Evolutionary conservation across 2,329 filamentous ascomycete genomes (phyloP).

Genomic region (Iodosphaeria phyllophila): DNA sequence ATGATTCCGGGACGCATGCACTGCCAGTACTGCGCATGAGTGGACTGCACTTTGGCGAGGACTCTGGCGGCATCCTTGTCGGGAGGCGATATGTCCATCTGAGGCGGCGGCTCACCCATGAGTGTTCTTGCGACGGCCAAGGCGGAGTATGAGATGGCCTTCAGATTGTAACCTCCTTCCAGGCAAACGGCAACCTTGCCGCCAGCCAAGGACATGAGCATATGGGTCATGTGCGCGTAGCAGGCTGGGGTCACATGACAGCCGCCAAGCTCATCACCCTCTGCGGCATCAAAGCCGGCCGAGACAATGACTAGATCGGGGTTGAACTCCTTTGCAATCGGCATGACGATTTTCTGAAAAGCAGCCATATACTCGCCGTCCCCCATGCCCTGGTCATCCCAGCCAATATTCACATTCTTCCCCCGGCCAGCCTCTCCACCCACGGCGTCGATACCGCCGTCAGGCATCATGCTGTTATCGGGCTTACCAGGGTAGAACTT

Average conservation of each 20-base stretch:
- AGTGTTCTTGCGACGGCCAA: slow-evolving; percentile 79
- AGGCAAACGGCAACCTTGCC: slow-evolving; percentile 86
- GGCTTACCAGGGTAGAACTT: slow-evolving; percentile 65
- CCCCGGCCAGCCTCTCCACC: slow-evolving; percentile 35
- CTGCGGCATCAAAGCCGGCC: slow-evolving; percentile 88
- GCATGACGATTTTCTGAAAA: slow-evolving; percentile 93
- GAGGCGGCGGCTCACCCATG: slow-evolving; percentile 79
- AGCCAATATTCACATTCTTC: slow-evolving; percentile 48
- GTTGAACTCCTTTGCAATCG: slow-evolving; percentile 81
- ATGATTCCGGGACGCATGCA: slow-evolving; percentile 60
- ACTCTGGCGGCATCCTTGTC: slow-evolving; percentile 37
- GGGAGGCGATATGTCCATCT: slow-evolving; percentile 35
- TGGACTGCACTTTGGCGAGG: slow-evolving; percentile 37
- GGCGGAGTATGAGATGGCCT: slow-evolving; percentile 82
- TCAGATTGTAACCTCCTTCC: slow-evolving; percentile 89
- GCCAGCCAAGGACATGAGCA: slow-evolving; percentile 86
- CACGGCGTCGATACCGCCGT: slow-evolving; percentile 41
- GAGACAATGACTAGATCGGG: slow-evolving; percentile 92
- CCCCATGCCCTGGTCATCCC: slow-evolving; percentile 63
- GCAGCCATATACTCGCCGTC: slow-evolving; percentile 95
- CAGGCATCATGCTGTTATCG: slow-evolving; percentile 34
- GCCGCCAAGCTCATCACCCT: slow-evolving; percentile 78
- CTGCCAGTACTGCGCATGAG: slow-evolving; percentile 62
- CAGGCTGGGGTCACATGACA: slow-evolving; percentile 83
- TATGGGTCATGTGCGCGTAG: slow-evolving; percentile 97